Percentiles rank a stretch among this genome's conserved stretches.
These are phyloP conservation scores for Paraphaeosphaeria sporulosa DNA, from an alignment of 2,329 filamentous ascomycete genomes.

Conservation along the genomic window DNA sequence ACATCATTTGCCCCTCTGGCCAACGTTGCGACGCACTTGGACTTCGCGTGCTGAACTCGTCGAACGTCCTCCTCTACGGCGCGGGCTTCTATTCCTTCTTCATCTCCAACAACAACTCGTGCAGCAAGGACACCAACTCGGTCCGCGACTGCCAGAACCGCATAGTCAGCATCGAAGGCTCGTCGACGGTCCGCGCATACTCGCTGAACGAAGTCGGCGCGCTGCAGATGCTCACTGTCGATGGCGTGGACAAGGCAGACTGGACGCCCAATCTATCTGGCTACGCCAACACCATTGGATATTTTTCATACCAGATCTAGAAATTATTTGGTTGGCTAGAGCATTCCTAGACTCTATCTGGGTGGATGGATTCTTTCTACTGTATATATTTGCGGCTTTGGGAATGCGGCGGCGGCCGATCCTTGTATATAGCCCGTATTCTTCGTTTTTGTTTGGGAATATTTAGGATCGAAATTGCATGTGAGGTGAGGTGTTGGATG, in stretches of 20 bases:
- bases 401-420: not conserved
- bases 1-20: constrained; percentile 39
- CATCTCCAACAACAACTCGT: constrained; percentile 63
- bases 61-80: constrained; percentile 67
- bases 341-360: not conserved
- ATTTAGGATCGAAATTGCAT: not conserved
- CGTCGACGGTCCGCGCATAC: constrained; percentile 52
- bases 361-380: not conserved
- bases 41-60: constrained; percentile 66
- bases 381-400: constrained; percentile 7
- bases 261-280: constrained; percentile 58
- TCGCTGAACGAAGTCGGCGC: constrained; percentile 58
- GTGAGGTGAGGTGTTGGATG: too few species aligned
- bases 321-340: not conserved
- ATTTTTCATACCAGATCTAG: constrained; percentile 44
- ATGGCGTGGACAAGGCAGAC: constrained; percentile 53
- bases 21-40: constrained; percentile 63
- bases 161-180: constrained; percentile 60
- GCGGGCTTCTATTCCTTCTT: constrained; percentile 76
- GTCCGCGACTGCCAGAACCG: constrained; percentile 56
- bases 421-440: constrained; percentile 6
- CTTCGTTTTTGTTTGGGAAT: not conserved
- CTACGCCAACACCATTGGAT: constrained; percentile 46
- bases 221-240: constrained; percentile 56
- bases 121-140: constrained; percentile 40